These are phyloP conservation scores for Aplosporella prunicola DNA, from an alignment of 2,329 filamentous ascomycete genomes.

Conservation along the genomic window DNA sequence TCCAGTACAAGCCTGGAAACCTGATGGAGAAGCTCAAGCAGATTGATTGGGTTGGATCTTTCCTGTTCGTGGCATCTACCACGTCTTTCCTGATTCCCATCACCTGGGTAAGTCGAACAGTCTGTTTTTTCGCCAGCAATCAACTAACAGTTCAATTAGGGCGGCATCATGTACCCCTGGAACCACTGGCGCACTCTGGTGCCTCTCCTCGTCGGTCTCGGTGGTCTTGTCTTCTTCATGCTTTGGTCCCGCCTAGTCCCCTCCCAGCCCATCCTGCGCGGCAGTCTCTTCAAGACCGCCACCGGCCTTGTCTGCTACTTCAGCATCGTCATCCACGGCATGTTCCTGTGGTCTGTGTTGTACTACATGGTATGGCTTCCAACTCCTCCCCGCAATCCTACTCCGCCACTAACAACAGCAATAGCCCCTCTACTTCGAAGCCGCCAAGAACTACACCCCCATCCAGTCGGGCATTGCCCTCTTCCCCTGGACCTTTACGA, in stretches of 20 bases:
- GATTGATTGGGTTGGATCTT: conserved; percentile 51
- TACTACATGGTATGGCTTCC: conserved; percentile 28
- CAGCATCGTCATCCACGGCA: conserved; percentile 21
- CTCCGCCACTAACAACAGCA: neutral
- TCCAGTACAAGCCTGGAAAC: conserved; percentile 18
- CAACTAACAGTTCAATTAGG: conserved; percentile 16
- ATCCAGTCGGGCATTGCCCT: conserved; percentile 19
- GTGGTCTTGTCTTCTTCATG: conserved; percentile 16
- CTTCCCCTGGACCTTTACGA: conserved; percentile 23
- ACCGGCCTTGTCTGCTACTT: conserved; percentile 22
- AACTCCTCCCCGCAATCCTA: neutral
- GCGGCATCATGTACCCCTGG: conserved; percentile 18
- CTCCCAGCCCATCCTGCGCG: conserved; percentile 19
- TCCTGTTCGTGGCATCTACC: conserved; percentile 48
- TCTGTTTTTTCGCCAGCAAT: conserved; percentile 10
- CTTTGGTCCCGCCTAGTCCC: conserved; percentile 17
- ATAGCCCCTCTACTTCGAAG: conserved; percentile 21
- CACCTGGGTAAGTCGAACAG: conserved; percentile 32
- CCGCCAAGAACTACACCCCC: conserved; percentile 16
- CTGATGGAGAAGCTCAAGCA: conserved; percentile 37
- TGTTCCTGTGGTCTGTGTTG: conserved; percentile 18
- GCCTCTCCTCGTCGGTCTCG: conserved; percentile 15
- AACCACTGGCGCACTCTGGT: conserved; percentile 15
- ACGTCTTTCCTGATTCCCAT: conserved; percentile 48
- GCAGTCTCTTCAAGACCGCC: conserved; percentile 22